Percentiles rank a stretch among this genome's conserved stretches.
phyloP scores from a whole-genome alignment of 2,329 filamentous ascomycete species.

The Paecilomyces sp. region DNA sequence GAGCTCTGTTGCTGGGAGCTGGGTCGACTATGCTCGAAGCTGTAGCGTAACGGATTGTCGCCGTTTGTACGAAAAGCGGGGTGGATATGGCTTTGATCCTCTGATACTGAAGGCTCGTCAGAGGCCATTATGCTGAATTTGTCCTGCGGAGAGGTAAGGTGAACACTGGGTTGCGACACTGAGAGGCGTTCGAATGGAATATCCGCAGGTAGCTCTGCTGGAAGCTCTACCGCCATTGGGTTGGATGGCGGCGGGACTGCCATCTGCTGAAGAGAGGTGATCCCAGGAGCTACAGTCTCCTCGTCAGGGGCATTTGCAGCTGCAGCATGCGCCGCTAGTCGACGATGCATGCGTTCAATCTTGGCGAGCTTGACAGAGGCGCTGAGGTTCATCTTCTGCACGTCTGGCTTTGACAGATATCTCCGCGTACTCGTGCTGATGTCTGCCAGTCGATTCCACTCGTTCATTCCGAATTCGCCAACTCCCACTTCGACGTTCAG shows the following conservation, averaged over 20 bases:
- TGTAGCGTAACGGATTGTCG: conserved; percentile 27
- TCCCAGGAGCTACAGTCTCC: conserved; percentile 21
- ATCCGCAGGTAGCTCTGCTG: conserved; percentile 43
- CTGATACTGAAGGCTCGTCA: conserved; percentile 46
- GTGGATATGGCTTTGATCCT: conserved; percentile 16
- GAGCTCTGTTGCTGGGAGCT: conserved; percentile 21
- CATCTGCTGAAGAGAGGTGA: conserved; percentile 18
- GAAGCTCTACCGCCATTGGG: conserved; percentile 51
- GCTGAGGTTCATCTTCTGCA: conserved; percentile 69
- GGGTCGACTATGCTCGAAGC: conserved; percentile 27
- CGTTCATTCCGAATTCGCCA: conserved; percentile 97
- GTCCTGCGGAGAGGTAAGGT: conserved; percentile 57
- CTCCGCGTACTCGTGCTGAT: conserved; percentile 87
- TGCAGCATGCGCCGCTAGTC: conserved; percentile 50
- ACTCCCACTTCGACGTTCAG: conserved; percentile 96
- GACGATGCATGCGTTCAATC: conserved; percentile 68
- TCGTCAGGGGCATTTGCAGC: conserved; percentile 23
- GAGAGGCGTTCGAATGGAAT: conserved; percentile 24
- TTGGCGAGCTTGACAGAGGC: conserved; percentile 76
- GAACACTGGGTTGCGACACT: conserved; percentile 12
- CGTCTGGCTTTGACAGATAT: conserved; percentile 66
- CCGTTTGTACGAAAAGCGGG: conserved; percentile 19
- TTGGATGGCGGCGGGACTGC: conserved; percentile 34
- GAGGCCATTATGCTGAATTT: conserved; percentile 58
- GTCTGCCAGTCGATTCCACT: conserved; percentile 88